Conservation (phyloP, 2,329 filamentous ascomycete species). For the Simplicillium aogashimaense region DNA sequence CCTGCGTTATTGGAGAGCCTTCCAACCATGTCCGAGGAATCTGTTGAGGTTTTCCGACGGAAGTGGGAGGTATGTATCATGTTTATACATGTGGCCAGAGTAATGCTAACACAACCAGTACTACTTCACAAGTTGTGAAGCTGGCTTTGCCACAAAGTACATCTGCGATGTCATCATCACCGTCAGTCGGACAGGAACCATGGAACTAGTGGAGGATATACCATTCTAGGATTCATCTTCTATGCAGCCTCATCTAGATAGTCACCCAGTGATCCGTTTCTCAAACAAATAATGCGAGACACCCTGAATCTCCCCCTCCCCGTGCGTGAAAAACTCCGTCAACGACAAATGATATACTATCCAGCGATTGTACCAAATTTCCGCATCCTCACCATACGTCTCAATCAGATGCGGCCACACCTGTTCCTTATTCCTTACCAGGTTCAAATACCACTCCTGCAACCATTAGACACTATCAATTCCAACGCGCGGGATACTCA, state of each 20-base stretch:
- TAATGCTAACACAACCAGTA: conserved; percentile 32
- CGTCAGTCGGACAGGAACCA: conserved; percentile 52
- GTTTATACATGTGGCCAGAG: background rate
- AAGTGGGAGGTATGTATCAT: conserved; percentile 53
- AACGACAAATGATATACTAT: conserved; percentile 65
- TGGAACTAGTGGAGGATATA: conserved; percentile 61
- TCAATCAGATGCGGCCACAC: conserved; percentile 56
- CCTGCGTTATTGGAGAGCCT: conserved; percentile 50
- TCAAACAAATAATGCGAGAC: conserved; percentile 58
- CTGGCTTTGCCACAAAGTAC: conserved; percentile 62
- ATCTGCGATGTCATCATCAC: conserved; percentile 65
- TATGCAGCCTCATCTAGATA: conserved; percentile 8
- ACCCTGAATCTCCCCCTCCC: conserved; percentile 58
- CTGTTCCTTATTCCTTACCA: conserved; percentile 45
- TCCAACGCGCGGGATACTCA: conserved; percentile 17
- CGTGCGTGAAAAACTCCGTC: conserved; percentile 57
- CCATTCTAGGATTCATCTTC: conserved; percentile 34
- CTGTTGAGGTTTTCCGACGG: conserved; percentile 55
- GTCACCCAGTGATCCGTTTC: no score
- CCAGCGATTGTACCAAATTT: conserved; percentile 60
- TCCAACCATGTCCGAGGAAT: conserved; percentile 46
- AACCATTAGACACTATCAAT: background rate
- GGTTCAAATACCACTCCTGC: conserved; percentile 52
- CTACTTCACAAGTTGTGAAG: conserved; percentile 68
- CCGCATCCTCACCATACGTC: conserved; percentile 52